phyloP scores from a whole-genome alignment of 495 filamentous ascomycete genomes.

The Wilcoxina mikolae region DNA sequence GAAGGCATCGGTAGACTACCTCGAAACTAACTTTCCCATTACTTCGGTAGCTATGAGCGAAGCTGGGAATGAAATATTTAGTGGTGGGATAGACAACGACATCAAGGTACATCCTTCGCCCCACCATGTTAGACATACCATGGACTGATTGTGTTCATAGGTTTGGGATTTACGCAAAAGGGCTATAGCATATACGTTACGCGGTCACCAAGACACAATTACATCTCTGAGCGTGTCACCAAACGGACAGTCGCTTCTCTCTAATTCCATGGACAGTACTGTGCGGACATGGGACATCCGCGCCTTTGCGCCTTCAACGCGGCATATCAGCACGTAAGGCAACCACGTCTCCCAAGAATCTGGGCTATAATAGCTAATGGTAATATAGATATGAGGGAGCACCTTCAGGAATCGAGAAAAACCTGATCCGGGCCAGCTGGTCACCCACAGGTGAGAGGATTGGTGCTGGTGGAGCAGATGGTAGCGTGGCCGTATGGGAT shows the following conservation, averaged over 20 bases:
- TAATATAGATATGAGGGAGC: slow-evolving; percentile 49
- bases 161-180: slow-evolving; percentile 87
- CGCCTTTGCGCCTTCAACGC: slow-evolving; percentile 78
- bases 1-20: slow-evolving; percentile 72
- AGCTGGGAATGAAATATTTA: slow-evolving; percentile 89
- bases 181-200: slow-evolving; percentile 67
- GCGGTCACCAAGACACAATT: slow-evolving; percentile 82
- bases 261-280: slow-evolving; percentile 84
- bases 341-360: no score
- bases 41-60: slow-evolving; percentile 82
- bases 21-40: slow-evolving; percentile 84
- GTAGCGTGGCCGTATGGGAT: slow-evolving; percentile 84
- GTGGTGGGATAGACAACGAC: slow-evolving; percentile 89
- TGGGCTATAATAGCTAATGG: background rate
- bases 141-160: slow-evolving; percentile 5
- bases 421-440: slow-evolving; percentile 84
- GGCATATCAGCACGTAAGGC: slow-evolving; percentile 60
- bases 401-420: slow-evolving; percentile 74
- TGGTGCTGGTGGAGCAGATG: slow-evolving; percentile 77
- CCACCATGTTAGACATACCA: background rate
- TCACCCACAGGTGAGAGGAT: slow-evolving; percentile 72
- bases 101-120: slow-evolving; percentile 49
- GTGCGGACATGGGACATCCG: slow-evolving; percentile 93
- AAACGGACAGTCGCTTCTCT: slow-evolving; percentile 77
- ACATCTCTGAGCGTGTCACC: slow-evolving; percentile 82